Base-by-base conservation (phyloP, 208 protist species). In the Phytomonas serpens region DNA sequence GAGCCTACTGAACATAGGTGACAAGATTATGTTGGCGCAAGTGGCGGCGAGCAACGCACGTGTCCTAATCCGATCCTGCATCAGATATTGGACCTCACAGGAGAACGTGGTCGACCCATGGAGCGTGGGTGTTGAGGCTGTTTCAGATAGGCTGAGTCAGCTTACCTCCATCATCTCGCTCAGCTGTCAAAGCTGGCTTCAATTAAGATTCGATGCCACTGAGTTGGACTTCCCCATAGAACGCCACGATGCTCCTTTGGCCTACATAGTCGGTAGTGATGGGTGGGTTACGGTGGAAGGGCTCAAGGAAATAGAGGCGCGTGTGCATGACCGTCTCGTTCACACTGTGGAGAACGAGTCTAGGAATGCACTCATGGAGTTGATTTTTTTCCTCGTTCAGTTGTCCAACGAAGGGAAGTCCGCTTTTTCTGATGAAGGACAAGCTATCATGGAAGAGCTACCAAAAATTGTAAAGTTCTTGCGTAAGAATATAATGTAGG, bases 371-470 rank as follows among this genome's bases (percentile, higher is more conserved):
- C 79, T 93, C 33, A 79, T 80, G 29, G 78, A 78, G 47, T 47
- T 87, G 38, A 77, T 90, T 51, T 83, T 87, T 64, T 75, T 76
- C 23, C 75, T 93, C 27, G 79, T 82, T 31, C 76, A 84, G 75
- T 76, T 80, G 73, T 75, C 73, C 14, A 79, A 79, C 32, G 85
- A 88, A 71, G 80, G 78, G 0, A 72, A 71, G 33, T 42, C 74
- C 1, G 29, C 30, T 14, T 37, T 90, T 13, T 29, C 64, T 3
- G 10, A 33, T 6, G 42, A 61, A 0, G 34, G 75, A 29, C 79
- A 77, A 31, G 57, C 61, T 23, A 65, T 93, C 32, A 82, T 81
- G 5, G 73, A 67, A 11, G 85, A 90, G 38, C 74, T 93, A 19
- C 88, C 88, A 1, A 16, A 61, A 2, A 71, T 90, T 37, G 79